Evolutionary conservation across 306 rosid genomes (phyloP).

Genomic region (Trifolium subterraneum): DNA sequence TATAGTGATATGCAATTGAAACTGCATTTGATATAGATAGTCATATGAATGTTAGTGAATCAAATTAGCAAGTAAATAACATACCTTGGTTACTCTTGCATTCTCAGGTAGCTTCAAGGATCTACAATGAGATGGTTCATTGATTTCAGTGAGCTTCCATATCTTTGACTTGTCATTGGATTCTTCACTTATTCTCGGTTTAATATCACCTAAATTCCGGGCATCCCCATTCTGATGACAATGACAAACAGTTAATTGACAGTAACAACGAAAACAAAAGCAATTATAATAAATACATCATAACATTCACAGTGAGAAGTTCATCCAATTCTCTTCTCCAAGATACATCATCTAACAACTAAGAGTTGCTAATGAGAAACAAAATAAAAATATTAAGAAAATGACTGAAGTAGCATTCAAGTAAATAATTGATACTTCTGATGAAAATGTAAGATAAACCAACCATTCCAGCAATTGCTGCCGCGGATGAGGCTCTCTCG

Average conservation of each 20-base stretch:
- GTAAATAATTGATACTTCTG: conserved; percentile 16
- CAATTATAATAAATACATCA: conserved; percentile 23
- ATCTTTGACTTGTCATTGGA: conserved; percentile 95
- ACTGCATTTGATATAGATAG: conserved; percentile 9
- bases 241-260: conserved; percentile 22
- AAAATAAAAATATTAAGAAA: conserved; percentile 2
- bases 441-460: conserved; percentile 45
- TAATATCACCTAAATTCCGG: conserved; percentile 86
- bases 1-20: neutral
- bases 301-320: conserved; percentile 13
- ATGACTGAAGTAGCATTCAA: neutral
- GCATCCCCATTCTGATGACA: conserved; percentile 81
- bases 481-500: conserved; percentile 77
- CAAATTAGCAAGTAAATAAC: conserved; percentile 19
- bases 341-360: neutral
- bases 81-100: conserved; percentile 77
- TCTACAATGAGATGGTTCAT: conserved; percentile 85
- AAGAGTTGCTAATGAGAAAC: conserved; percentile 19
- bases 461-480: conserved; percentile 84
- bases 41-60: conserved; percentile 12
- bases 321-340: neutral
- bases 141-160: conserved; percentile 96
- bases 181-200: conserved; percentile 94
- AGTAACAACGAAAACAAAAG: neutral
- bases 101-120: conserved; percentile 91